Evolutionary conservation across 2,329 filamentous ascomycete genomes (phyloP).

Genomic region (Ophiostoma perfectum): DNA sequence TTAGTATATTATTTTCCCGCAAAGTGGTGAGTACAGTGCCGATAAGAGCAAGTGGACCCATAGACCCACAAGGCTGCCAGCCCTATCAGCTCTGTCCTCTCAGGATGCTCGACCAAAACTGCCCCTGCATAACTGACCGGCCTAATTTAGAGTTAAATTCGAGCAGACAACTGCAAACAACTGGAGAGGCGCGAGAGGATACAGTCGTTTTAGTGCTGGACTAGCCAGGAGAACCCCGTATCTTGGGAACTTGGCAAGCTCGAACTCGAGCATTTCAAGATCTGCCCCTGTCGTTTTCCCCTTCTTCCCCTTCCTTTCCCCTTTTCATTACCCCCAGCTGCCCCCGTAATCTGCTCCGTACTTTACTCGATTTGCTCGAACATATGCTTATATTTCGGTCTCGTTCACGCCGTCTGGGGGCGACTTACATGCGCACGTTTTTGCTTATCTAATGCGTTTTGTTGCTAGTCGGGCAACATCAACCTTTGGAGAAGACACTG

Average conservation of each 20-base stretch:
- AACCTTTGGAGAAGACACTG: too few relatives aligned
- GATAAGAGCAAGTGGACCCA: neutral
- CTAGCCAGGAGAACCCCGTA: slow-evolving; percentile 8
- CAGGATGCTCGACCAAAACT: neutral
- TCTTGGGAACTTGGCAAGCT: neutral
- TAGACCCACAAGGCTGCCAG: slow-evolving; percentile 1
- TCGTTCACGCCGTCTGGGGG: neutral
- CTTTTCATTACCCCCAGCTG: neutral
- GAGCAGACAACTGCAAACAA: neutral
- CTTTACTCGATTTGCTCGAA: neutral
- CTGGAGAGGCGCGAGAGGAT: too few relatives aligned
- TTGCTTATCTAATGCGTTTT: neutral
- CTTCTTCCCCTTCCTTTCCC: neutral
- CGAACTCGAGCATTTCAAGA: neutral
- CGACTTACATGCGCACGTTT: neutral
- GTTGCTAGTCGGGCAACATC: too few relatives aligned
- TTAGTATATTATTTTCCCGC: too few relatives aligned
- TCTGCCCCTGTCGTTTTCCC: neutral
- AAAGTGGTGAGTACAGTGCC: neutral
- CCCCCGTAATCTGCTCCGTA: neutral
- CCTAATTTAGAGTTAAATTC: slow-evolving; percentile 6
- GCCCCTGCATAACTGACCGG: neutral
- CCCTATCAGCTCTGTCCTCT: neutral
- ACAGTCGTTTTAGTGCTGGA: neutral
- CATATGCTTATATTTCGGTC: neutral